A percentile compares a stretch with the other conserved stretches of the same genome.
Evolutionary conservation across 225 moss, liverwort and hornwort species (phyloP).

Genomic region (Physcomitrellopsis africana): DNA sequence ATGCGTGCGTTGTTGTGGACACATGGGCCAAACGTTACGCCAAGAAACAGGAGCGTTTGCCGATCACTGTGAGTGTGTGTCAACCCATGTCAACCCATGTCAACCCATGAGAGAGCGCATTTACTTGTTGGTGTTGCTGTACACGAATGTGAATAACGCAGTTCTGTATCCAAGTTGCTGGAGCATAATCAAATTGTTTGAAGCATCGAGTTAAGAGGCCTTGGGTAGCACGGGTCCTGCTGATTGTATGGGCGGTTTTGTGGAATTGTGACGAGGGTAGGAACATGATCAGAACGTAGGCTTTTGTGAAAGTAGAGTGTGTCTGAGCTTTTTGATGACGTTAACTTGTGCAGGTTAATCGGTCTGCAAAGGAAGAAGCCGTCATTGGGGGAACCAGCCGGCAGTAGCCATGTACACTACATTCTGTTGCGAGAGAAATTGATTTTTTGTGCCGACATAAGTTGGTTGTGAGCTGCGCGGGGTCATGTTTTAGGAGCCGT

Average conservation of each 20-base stretch:
- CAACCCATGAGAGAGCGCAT: not conserved
- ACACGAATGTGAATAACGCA: not conserved
- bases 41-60: slow-evolving; percentile 49
- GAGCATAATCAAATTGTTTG: too few relatives aligned
- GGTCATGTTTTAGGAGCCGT: not conserved
- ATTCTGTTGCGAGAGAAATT: not conserved
- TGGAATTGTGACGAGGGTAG: too few relatives aligned
- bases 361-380: slow-evolving; percentile 41
- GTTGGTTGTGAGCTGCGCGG: not conserved
- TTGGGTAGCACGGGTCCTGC: too few relatives aligned
- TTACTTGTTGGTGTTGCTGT: not conserved
- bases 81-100: not conserved
- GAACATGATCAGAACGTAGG: too few relatives aligned
- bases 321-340: not conserved
- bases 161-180: too few relatives aligned
- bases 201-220: too few relatives aligned
- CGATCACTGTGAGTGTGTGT: slow-evolving; percentile 37
- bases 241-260: too few relatives aligned
- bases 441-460: not conserved
- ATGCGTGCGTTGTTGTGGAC: slow-evolving; percentile 87
- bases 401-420: slow-evolving; percentile 16
- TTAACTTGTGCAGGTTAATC: slow-evolving; percentile 23
- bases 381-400: slow-evolving; percentile 40
- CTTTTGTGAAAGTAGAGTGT: too few relatives aligned
- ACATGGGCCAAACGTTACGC: slow-evolving; percentile 66